A percentile compares a stretch with the other conserved stretches of the same genome.
phyloP scores from a whole-genome alignment of 2,329 filamentous ascomycete genomes.

The Aspergillus eucalypticola region DNA sequence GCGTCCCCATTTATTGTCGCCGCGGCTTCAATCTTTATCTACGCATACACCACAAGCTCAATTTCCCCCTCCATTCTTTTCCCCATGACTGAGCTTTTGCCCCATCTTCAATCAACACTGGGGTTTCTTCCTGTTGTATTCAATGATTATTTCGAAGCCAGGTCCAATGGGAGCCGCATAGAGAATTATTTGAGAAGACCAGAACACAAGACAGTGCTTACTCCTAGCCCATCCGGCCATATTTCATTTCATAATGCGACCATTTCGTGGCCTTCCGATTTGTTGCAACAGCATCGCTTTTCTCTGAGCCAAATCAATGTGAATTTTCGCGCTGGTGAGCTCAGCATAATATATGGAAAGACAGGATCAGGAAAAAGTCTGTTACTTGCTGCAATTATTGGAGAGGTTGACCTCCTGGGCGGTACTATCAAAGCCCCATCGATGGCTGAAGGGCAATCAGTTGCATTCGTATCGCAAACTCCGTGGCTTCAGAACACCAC shows the following conservation, averaged over 20 bases:
- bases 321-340: slow-evolving; percentile 65
- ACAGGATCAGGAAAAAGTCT: slow-evolving; percentile 77
- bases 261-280: neutral
- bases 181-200: neutral
- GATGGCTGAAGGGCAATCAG: neutral
- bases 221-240: neutral
- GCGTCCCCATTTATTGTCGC: neutral
- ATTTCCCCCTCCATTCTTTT: neutral
- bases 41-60: neutral
- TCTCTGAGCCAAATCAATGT: slow-evolving; percentile 61
- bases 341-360: slow-evolving; percentile 73
- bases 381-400: slow-evolving; percentile 69
- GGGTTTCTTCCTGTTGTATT: slow-evolving; percentile 1
- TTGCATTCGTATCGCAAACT: neutral
- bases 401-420: slow-evolving; percentile 49
- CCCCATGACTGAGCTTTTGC: neutral
- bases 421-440: neutral
- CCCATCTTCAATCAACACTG: neutral
- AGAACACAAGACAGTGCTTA: neutral
- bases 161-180: neutral
- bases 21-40: neutral
- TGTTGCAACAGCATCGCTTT: neutral
- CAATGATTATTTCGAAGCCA: neutral
- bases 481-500: neutral
- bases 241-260: neutral